Base-by-base conservation (phyloP, 2,329 filamentous ascomycete species). In the Xylariaceae sp. region DNA sequence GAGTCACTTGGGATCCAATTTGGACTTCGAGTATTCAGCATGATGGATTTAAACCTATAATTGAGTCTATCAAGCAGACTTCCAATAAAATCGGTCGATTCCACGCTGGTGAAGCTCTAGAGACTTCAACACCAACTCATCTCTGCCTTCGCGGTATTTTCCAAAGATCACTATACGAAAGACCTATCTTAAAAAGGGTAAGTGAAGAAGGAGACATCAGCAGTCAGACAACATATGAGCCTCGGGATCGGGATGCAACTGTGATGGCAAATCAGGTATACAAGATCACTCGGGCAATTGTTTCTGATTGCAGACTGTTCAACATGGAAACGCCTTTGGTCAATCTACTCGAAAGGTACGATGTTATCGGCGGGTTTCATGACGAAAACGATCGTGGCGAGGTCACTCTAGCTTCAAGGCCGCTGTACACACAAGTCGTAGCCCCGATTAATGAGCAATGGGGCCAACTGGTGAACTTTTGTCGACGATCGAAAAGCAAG, bases 11-110 rank as follows among this genome's bases (percentile, higher is more conserved):
- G 69, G 49, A 65, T 22, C 2, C 44, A 0, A 1, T 48, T 4
- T 37, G 70, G 1, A 67, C 69, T 0, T 48, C 52, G 2, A 59
- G 59, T 0, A 59, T 71, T 11, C 71, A 74, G 22, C 65, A 69
- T 38, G 69, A 73, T 36, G 55, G 56, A 0, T 62, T 66, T 8
- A 55, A 58, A 2, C 41, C 49, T 6, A 37, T 67, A 0, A 59
- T 65, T 1, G 39, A 48, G 4, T 10, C 41, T 1, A 63, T 73
- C 8, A 19, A 61, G 0, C n/a, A 10, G 0, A 62, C 60, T 14
- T 70, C 68, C 0, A 48, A 51, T 1, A 46, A 0, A 57, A 70
- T 0, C 48, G 20, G 10, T 36, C 8, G 44, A 67, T 57, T 32
- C 12, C 36, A 2, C 21, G 2, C 2, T 1, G 22, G 10, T 0